phyloP scores from a whole-genome alignment of 768 basidiomycete genomes.

The Pleurotus djamor region DNA sequence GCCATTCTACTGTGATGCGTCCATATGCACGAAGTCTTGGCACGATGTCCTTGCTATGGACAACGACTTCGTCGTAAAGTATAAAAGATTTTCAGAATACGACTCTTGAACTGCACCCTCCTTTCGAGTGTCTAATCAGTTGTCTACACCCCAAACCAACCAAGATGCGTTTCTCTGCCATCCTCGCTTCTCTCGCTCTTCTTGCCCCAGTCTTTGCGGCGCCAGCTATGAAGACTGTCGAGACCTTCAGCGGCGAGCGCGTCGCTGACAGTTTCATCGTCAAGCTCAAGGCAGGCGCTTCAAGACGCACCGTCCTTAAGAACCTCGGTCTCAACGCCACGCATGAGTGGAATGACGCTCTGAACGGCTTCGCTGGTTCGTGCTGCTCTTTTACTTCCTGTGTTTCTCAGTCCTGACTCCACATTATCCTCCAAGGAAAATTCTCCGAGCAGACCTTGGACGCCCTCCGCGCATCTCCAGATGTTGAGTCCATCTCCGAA shows the following conservation, averaged over 20 bases:
- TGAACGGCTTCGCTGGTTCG: constrained; percentile 23
- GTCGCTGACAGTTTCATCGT: constrained; percentile 15
- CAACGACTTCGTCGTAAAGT: not conserved
- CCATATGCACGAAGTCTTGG: constrained; percentile 4
- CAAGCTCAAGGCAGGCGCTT: constrained; percentile 17
- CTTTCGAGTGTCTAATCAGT: not conserved
- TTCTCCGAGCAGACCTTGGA: constrained; percentile 20
- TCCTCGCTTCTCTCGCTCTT: constrained; percentile 1
- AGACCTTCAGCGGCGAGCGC: constrained; percentile 8
- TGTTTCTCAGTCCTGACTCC: not conserved
- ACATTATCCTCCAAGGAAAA: constrained; percentile 7
- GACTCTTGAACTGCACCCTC: constrained; percentile 4
- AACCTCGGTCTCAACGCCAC: constrained; percentile 5
- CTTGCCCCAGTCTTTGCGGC: constrained; percentile 2
- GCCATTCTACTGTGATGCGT: not conserved
- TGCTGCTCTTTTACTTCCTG: not conserved
- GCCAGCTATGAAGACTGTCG: constrained; percentile 7
- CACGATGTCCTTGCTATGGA: not conserved
- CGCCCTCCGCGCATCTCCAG: constrained; percentile 19
- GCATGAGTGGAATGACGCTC: constrained; percentile 11
- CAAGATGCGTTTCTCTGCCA: constrained; percentile 5
- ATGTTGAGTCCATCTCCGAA: constrained; percentile 23
- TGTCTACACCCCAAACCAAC: not conserved
- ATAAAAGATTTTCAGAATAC: not conserved
- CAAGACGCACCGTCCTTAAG: constrained; percentile 6